Conservation (phyloP, 2,329 filamentous ascomycete genomes). For the Coleophoma crateriformis region DNA sequence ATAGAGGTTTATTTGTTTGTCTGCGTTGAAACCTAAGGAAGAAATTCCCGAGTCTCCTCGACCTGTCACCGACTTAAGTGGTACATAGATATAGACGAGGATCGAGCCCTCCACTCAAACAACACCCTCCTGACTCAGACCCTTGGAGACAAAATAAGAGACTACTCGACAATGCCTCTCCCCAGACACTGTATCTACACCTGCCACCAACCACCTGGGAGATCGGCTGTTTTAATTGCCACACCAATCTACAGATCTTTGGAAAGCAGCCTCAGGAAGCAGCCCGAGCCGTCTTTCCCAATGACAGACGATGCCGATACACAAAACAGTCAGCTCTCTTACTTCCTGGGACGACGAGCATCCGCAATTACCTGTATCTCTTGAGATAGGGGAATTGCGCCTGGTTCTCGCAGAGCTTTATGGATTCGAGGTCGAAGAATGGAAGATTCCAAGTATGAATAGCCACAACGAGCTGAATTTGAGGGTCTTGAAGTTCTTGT, state of each 20-base stretch:
- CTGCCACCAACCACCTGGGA: neutral
- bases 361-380: conserved; percentile 34
- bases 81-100: no score
- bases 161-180: no score
- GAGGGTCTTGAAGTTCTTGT: conserved; percentile 50
- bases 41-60: no score
- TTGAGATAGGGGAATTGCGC: conserved; percentile 46
- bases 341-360: conserved; percentile 53
- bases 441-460: conserved; percentile 49
- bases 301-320: conserved; percentile 49
- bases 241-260: conserved; percentile 9
- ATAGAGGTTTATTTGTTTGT: no score
- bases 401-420: conserved; percentile 49
- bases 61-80: no score
- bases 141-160: no score
- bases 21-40: no score
- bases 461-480: conserved; percentile 52
- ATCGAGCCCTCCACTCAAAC: no score
- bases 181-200: no score
- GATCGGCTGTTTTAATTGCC: conserved; percentile 1
- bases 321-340: conserved; percentile 50
- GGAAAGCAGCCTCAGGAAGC: conserved; percentile 50
- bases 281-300: conserved; percentile 56
- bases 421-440: conserved; percentile 50
- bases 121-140: no score